Base-by-base conservation (phyloP, 768 basidiomycete genomes). In the Phaeotremella skinneri region DNA sequence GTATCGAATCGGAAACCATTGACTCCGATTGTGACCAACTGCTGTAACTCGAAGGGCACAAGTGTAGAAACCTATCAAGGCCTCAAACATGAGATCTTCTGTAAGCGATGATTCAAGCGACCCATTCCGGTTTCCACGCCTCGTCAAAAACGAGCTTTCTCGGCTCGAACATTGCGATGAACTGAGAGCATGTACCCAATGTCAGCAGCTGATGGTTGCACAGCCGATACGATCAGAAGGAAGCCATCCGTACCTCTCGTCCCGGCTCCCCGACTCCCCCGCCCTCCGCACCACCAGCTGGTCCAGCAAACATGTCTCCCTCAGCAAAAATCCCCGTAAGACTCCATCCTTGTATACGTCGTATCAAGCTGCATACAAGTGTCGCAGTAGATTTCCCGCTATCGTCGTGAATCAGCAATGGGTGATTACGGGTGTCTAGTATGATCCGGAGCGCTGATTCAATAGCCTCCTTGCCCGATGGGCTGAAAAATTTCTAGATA, bases 91-190 rank as follows among this genome's bases (percentile, higher is more conserved):
- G 13, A 20, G 21, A 51, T 51, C 14, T 51, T 14, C 17, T 51
- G 27, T 20, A 50, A 20, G 4, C 4, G 43, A 47, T 27, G 30
- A 7, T 21, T 20, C 20, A 21, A 27, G 62, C 62, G 1, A 67
- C 57, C 72, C 72, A 73, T 4, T 49, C 49, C 4, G 72, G 72
- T 41, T 56, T 65, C 37, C 56, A 32, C 21, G 51, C 26, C 25
- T 27, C 20, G 31, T 70, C 61, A 49, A 51, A 67, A 32, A 58
- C 43, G 53, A 74, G 50, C 48, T 60, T 67, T 34, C 54, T 59
- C n/a, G 73, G 71, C 2, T 75, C 66, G 50, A 75, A 75, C 27
- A 70, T 47, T 17, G 71, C 71, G 52, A 75, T 69, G 45, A 69
- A 72, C 69, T 72, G 26, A 11, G 11, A 56, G 23, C 17, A 37